Evolutionary conservation across 768 basidiomycete genomes (phyloP), one percentile per base, ranked within the genome.

Genomic region (Mycena alexandri): DNA sequence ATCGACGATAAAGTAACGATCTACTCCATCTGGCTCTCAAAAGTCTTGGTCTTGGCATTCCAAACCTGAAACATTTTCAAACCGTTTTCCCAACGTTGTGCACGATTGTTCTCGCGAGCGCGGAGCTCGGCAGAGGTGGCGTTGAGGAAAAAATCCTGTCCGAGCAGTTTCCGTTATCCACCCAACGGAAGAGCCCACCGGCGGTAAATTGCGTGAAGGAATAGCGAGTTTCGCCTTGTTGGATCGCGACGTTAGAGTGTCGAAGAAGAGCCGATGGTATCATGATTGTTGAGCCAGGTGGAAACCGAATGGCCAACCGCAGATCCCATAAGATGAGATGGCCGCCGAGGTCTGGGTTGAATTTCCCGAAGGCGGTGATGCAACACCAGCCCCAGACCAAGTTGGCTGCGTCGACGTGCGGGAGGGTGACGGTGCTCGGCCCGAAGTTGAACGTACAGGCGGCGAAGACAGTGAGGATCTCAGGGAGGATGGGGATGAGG

Each of bases 291-390:
- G 34, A 36, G 7, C 34, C 34, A 12, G 34, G 34, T 0, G 72
- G 76, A 43, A 78, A 75, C 33, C 76, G 68, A n/a, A 78, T 62
- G 9, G 75, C 43, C 13, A 76, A 56, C 3, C 68, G 57, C 0
- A 72, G 54, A 12, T 77, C 74, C 66, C 73, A 74, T 0, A 79
- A 46, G 3, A 78, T 61, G 3, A 78, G 51, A 19, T 78, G 76
- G 16, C 76, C 77, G 9, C 75, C 69, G 7, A n/a, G 51, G 5
- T 16, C 65, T 6, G 56, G 59, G 50, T 77, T 66, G 67, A 71
- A 79, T 19, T 64, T 13, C 0, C 80, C 78, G 0, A 74, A 53
- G 21, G 60, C 60, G 0, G 77, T 73, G 17, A 80, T 75, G 2
- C 71, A 61, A 38, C 77, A 80, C 61, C 71, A 61, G 0, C 77